A percentile compares a stretch with the other conserved stretches of the same genome.
phyloP scores from a whole-genome alignment of 1,284 basidiomycete genomes.

The Apiotrichum sp. region DNA sequence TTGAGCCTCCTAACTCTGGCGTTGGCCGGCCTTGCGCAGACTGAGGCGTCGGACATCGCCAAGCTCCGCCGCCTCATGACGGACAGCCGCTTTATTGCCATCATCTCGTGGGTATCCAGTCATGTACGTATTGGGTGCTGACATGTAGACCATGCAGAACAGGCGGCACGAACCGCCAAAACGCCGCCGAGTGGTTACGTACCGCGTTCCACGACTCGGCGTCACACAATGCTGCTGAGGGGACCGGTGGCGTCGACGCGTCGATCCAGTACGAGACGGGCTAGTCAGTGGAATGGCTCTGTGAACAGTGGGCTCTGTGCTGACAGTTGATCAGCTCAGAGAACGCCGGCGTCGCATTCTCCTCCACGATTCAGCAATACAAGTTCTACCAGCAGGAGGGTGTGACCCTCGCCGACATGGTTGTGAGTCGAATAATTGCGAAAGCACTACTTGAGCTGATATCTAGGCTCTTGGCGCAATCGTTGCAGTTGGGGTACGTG shows the following conservation, averaged over 20 bases:
- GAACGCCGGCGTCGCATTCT: slow-evolving; percentile 11
- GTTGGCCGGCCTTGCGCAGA: not conserved
- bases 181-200: slow-evolving; percentile 18
- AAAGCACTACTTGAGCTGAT: not conserved
- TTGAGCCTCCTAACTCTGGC: not conserved
- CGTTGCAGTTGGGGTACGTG: slow-evolving; percentile 10
- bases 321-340: slow-evolving; percentile 4
- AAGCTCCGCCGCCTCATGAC: slow-evolving; percentile 13
- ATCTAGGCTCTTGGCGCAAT: slow-evolving; percentile 11
- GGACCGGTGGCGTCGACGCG: slow-evolving; percentile 19
- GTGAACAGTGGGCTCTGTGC: not conserved
- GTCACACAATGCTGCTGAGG: slow-evolving; percentile 11
- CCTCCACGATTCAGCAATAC: slow-evolving; percentile 13
- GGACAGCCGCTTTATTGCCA: slow-evolving; percentile 8
- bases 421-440: not conserved
- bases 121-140: not conserved
- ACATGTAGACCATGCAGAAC: slow-evolving; percentile 31
- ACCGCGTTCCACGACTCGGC: slow-evolving; percentile 19
- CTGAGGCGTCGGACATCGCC: not conserved
- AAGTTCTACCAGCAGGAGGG: slow-evolving; percentile 9
- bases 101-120: not conserved
- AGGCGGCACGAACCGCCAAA: slow-evolving; percentile 11
- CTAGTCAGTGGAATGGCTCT: slow-evolving; percentile 1
- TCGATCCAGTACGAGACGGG: slow-evolving; percentile 16
- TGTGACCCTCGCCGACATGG: slow-evolving; percentile 15